These are phyloP conservation scores for Macaranga tanarius DNA, from an alignment of 441 rosid species.

Conservation along the genomic window DNA sequence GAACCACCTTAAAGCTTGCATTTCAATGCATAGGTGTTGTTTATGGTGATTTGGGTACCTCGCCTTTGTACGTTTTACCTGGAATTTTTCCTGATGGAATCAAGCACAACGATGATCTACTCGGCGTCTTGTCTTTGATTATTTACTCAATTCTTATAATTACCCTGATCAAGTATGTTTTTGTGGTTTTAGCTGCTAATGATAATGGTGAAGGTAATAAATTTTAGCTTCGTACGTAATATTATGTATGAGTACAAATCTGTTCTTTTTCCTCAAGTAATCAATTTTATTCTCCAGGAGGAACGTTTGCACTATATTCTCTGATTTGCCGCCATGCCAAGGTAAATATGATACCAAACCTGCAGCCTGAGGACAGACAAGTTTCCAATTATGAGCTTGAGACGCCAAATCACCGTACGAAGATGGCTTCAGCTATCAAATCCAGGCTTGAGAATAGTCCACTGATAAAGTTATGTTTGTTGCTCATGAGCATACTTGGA, in stretches of 20 bases:
- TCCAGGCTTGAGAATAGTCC: constrained; percentile 20
- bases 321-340: constrained; percentile 29
- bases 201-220: background rate
- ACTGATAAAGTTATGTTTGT: constrained; percentile 28
- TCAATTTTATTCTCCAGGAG: constrained; percentile 27
- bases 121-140: constrained; percentile 34
- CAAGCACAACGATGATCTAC: constrained; percentile 26
- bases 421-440: constrained; percentile 32
- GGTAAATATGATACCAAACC: constrained; percentile 34
- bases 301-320: constrained; percentile 43
- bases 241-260: too few species aligned
- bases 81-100: constrained; percentile 30
- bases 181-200: constrained; percentile 1
- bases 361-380: constrained; percentile 32
- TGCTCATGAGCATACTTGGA: constrained; percentile 38
- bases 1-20: constrained; percentile 23
- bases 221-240: background rate
- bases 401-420: constrained; percentile 3
- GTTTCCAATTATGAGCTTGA: constrained; percentile 31
- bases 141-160: constrained; percentile 28
- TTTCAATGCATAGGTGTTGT: constrained; percentile 38
- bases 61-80: constrained; percentile 34
- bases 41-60: constrained; percentile 36
- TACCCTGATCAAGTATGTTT: constrained; percentile 25
- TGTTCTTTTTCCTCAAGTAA: background rate